Evolutionary conservation across 2,329 filamentous ascomycete species (phyloP).

Genomic region (Aureobasidium melanogenum): DNA sequence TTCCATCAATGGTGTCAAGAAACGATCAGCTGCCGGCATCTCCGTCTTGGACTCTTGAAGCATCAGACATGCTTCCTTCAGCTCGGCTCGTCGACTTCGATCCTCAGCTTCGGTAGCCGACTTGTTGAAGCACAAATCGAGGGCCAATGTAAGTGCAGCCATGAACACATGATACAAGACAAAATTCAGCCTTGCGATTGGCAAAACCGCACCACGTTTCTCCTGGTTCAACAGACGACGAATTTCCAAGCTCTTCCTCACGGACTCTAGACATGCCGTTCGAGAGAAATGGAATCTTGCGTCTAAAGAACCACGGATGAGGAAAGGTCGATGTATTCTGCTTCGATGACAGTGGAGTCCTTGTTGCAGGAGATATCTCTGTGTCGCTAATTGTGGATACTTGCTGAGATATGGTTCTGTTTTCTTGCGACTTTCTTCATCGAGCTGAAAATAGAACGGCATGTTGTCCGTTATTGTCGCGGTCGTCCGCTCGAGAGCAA

Average conservation of each 20-base stretch:
- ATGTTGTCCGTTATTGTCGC: constrained; percentile 15
- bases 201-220: not conserved
- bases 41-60: constrained; percentile 16
- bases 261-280: constrained; percentile 17
- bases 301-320: constrained; percentile 18
- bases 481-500: constrained; percentile 18
- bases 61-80: constrained; percentile 19
- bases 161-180: constrained; percentile 21
- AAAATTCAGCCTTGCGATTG: not conserved
- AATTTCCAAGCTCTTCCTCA: constrained; percentile 15
- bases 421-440: not conserved
- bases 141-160: constrained; percentile 20
- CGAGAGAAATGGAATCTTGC: constrained; percentile 17
- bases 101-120: not conserved
- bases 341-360: constrained; percentile 19
- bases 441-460: constrained; percentile 14
- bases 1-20: constrained; percentile 18
- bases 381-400: constrained; percentile 1
- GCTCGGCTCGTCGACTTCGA: constrained; percentile 13
- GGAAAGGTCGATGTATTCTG: constrained; percentile 22
- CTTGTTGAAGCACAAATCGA: constrained; percentile 22
- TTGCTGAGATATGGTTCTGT: not conserved
- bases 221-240: constrained; percentile 9
- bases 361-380: constrained; percentile 16
- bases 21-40: constrained; percentile 15